These are phyloP conservation scores for Fremontodendron californicum DNA, from an alignment of 345 rosid species.

Conservation along the genomic window DNA sequence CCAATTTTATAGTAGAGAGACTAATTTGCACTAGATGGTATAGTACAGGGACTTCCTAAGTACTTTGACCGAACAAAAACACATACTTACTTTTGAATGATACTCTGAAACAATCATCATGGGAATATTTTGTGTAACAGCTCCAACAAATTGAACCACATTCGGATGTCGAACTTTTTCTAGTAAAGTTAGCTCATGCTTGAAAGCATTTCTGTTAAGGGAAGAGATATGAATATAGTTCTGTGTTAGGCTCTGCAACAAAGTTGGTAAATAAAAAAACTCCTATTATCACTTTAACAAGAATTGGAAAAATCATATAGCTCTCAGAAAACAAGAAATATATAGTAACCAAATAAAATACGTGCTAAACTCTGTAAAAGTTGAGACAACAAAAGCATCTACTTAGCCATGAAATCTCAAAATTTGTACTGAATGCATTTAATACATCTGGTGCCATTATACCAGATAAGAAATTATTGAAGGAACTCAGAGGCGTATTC, in stretches of 20 bases:
- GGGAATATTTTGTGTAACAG: constrained; percentile 93
- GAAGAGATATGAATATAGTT: constrained; percentile 9
- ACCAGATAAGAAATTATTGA: neutral
- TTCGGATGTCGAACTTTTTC: constrained; percentile 96
- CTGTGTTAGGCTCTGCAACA: constrained; percentile 6
- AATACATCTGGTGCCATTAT: neutral
- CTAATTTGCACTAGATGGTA: no score
- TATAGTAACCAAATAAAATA: neutral
- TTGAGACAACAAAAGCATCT: neutral
- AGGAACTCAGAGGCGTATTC: neutral
- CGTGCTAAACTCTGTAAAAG: neutral
- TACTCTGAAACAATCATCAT: constrained; percentile 93
- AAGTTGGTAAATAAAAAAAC: neutral
- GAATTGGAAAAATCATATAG: neutral
- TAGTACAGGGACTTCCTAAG: no score
- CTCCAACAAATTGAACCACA: constrained; percentile 97
- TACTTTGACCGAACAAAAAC: constrained; percentile 4
- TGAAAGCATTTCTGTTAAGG: constrained; percentile 68
- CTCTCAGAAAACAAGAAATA: neutral
- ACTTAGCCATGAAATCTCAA: neutral
- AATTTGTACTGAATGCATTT: neutral
- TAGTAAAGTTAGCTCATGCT: constrained; percentile 70
- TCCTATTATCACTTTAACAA: neutral
- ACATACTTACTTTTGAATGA: constrained; percentile 67
- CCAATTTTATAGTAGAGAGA: no score